Evolutionary conservation across 164 flowering plant genomes (phyloP).

Genomic region (Liquidambar formosana): DNA sequence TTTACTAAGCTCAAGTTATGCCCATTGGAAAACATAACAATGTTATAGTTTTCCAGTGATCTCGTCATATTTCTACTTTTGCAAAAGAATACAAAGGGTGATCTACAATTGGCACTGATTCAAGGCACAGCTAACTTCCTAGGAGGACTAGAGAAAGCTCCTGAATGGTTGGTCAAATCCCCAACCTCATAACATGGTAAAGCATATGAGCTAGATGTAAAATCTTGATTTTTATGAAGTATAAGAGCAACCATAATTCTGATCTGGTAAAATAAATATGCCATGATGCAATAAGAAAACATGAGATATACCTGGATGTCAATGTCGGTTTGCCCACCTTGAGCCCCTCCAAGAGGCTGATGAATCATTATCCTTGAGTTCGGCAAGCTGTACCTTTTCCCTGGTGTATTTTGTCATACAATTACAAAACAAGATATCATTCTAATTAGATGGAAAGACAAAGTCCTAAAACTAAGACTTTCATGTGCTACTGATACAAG

Average conservation of each 20-base stretch:
- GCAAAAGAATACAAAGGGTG: no score
- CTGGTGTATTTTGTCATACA: constrained; percentile 41
- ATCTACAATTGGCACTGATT: no score
- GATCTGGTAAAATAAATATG: neutral
- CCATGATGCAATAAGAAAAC: neutral
- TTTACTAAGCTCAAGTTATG: no score
- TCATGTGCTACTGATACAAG: neutral
- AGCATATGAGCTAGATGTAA: no score
- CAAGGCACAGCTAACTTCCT: no score
- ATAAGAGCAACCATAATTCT: neutral
- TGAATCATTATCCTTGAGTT: constrained; percentile 99
- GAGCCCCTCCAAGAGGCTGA: constrained; percentile 98
- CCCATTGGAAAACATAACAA: no score
- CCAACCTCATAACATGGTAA: no score
- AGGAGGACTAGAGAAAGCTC: no score
- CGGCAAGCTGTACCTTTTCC: constrained; percentile 91
- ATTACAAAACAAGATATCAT: neutral
- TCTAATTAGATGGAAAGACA: neutral
- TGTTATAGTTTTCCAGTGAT: no score
- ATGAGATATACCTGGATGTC: constrained; percentile 69
- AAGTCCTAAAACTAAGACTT: neutral
- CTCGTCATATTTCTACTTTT: no score
- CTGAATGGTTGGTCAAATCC: no score
- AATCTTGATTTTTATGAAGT: neutral
- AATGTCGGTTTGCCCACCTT: constrained; percentile 80